A percentile compares a stretch with the other conserved stretches of the same genome.
Evolutionary conservation across 108 stramenopile genomes (phyloP).

Genomic region (Cyclotella kingstonii): DNA sequence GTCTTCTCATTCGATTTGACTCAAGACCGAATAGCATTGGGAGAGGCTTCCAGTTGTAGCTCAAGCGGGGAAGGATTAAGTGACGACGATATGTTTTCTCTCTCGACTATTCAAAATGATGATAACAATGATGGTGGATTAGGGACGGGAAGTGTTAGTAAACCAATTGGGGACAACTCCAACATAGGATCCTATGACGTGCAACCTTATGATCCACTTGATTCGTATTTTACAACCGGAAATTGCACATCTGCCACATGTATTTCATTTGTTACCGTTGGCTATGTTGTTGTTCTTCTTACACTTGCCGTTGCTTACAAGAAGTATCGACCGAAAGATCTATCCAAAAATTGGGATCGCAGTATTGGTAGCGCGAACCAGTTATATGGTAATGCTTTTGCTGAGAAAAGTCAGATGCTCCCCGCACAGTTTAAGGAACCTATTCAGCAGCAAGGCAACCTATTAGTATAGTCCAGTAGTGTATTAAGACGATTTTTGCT

Average conservation of each 20-base stretch:
- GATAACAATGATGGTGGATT: background rate
- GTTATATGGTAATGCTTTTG: slow-evolving; percentile 4
- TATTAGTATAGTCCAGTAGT: background rate
- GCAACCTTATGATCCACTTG: background rate
- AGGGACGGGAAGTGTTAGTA: background rate
- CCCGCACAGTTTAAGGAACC: slow-evolving; percentile 25
- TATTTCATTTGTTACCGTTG: slow-evolving; percentile 53
- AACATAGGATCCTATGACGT: background rate
- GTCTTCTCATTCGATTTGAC: slow-evolving; percentile 71
- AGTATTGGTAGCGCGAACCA: slow-evolving; percentile 8
- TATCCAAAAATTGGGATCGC: slow-evolving; percentile 32
- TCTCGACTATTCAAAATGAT: slow-evolving; percentile 6
- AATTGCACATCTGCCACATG: slow-evolving; percentile 49
- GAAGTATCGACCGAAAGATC: slow-evolving; percentile 30
- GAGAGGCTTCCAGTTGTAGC: slow-evolving; percentile 44
- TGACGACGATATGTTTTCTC: slow-evolving; percentile 34
- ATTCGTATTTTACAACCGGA: no score
- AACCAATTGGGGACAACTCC: background rate
- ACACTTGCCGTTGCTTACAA: slow-evolving; percentile 40
- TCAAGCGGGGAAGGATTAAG: slow-evolving; percentile 18
- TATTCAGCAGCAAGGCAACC: slow-evolving; percentile 1
- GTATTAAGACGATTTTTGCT: background rate
- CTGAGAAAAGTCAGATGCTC: slow-evolving; percentile 21
- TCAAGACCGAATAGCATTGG: slow-evolving; percentile 69
- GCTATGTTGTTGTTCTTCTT: slow-evolving; percentile 42